Conservation (phyloP, 495 filamentous ascomycete species). For the Cercophora sp. region DNA sequence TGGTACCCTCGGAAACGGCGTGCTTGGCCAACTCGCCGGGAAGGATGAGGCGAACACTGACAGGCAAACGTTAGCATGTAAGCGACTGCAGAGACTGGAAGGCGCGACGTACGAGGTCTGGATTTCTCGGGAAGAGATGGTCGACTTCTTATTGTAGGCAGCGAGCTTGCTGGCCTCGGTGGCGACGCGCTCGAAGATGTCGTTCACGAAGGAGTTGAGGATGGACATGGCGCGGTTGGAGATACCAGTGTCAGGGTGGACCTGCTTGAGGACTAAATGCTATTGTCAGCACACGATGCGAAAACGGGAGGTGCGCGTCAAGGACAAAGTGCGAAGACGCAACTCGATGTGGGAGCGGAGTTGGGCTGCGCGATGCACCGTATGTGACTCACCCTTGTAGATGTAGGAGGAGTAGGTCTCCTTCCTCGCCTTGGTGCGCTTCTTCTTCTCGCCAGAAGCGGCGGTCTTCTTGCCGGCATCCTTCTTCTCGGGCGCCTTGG, state of each 20-base stretch:
- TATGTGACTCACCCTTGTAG: slow-evolving; percentile 82
- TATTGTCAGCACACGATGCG: slow-evolving; percentile 15
- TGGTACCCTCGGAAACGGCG: slow-evolving; percentile 98
- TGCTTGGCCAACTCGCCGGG: slow-evolving; percentile 99
- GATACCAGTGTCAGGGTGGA: slow-evolving; percentile 99
- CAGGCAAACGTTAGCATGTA: slow-evolving; percentile 7
- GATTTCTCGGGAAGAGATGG: slow-evolving; percentile 98
- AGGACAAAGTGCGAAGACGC: background rate
- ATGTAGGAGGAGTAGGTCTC: slow-evolving; percentile 99
- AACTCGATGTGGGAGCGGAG: too few species aligned
- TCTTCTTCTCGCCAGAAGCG: slow-evolving; percentile 97
- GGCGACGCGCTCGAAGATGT: slow-evolving; percentile 99
- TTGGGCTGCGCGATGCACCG: too few species aligned
- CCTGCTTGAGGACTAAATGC: slow-evolving; percentile 89
- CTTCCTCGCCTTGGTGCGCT: slow-evolving; percentile 99
- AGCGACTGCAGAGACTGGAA: slow-evolving; percentile 2
- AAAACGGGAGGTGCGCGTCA: slow-evolving; percentile 5
- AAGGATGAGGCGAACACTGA: slow-evolving; percentile 86
- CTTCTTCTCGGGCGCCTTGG: slow-evolving; percentile 87
- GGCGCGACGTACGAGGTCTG: slow-evolving; percentile 75
- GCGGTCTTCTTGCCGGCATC: slow-evolving; percentile 99
- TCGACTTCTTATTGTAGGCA: slow-evolving; percentile 99
- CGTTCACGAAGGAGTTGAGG: slow-evolving; percentile 99
- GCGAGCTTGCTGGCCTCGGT: slow-evolving; percentile 98
- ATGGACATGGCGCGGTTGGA: slow-evolving; percentile 99